phyloP scores from a whole-genome alignment of 345 rosid species.

The Eutrema heterophyllum region DNA sequence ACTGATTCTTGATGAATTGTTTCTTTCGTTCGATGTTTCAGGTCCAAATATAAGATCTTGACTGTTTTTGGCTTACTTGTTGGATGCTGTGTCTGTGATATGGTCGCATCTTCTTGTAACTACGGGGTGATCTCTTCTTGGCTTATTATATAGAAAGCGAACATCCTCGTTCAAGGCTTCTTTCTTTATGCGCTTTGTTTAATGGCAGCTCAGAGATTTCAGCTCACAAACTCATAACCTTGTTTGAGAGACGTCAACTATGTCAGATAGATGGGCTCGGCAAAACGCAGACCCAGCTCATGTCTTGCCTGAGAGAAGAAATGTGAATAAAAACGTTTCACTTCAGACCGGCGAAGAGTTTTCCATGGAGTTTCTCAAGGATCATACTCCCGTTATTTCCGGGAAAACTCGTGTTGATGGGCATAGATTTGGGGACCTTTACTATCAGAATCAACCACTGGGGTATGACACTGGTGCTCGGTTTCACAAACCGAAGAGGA shows the following conservation, averaged over 20 bases:
- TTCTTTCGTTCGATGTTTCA: background rate
- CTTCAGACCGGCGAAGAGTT: slow-evolving; percentile 65
- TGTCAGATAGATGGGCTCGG: slow-evolving; percentile 33
- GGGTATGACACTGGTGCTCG: slow-evolving; percentile 41
- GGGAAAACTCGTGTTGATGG: slow-evolving; percentile 20
- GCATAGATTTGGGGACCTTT: slow-evolving; percentile 23
- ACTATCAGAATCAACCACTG: slow-evolving; percentile 36
- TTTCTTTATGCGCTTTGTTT: background rate
- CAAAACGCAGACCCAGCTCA: slow-evolving; percentile 26
- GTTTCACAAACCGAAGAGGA: slow-evolving; percentile 53
- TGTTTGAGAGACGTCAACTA: slow-evolving; percentile 30
- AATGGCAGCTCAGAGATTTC: slow-evolving; percentile 13
- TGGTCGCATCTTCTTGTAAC: background rate
- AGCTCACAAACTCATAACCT: background rate
- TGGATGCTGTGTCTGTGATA: background rate
- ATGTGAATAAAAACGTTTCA: slow-evolving; percentile 41
- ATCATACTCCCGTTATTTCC: slow-evolving; percentile 26
- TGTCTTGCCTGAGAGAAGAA: slow-evolving; percentile 24
- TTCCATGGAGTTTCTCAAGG: slow-evolving; percentile 58
- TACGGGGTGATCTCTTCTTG: background rate
- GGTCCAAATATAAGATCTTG: background rate
- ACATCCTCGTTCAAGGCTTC: background rate
- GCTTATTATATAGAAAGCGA: background rate
- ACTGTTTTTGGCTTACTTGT: background rate
- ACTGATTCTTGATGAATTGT: background rate